Percentiles rank a stretch among this genome's conserved stretches.
Evolutionary conservation across 305 asterid genomes (phyloP).

Genomic region (Solanum hybrid): DNA sequence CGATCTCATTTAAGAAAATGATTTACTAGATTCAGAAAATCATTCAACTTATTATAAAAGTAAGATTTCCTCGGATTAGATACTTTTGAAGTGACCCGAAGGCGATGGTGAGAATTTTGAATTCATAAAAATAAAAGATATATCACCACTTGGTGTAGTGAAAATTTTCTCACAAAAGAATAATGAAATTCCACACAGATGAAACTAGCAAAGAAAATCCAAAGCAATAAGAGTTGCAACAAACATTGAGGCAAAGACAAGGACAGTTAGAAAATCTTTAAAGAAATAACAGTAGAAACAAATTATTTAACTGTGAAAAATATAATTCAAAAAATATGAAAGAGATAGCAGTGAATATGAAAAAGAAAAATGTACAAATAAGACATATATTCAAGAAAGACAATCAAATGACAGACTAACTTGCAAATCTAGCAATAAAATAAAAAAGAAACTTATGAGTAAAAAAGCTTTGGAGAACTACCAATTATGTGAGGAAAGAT

Average conservation of each 20-base stretch:
- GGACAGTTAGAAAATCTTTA: neutral
- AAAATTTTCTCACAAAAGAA: neutral
- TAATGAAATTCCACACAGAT: neutral
- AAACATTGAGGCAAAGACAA: neutral
- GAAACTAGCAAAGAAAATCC: neutral
- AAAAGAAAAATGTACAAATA: neutral
- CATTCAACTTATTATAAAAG: neutral
- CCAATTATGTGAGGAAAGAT: neutral
- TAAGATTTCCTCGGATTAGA: neutral
- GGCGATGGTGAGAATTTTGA: neutral
- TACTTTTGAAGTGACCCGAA: neutral
- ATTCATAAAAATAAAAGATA: neutral
- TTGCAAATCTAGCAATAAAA: neutral
- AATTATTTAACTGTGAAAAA: neutral
- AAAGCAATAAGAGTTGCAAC: neutral
- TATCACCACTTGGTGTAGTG: neutral
- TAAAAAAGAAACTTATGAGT: neutral
- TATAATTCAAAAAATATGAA: neutral
- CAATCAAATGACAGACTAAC: neutral
- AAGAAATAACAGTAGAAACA: neutral
- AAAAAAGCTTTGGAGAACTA: neutral
- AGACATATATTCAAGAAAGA: neutral
- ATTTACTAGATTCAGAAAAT: neutral
- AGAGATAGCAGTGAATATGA: neutral
- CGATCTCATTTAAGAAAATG: neutral